Conservation (phyloP, 176 grass and related monocot species). For the Carex scoparia region DNA sequence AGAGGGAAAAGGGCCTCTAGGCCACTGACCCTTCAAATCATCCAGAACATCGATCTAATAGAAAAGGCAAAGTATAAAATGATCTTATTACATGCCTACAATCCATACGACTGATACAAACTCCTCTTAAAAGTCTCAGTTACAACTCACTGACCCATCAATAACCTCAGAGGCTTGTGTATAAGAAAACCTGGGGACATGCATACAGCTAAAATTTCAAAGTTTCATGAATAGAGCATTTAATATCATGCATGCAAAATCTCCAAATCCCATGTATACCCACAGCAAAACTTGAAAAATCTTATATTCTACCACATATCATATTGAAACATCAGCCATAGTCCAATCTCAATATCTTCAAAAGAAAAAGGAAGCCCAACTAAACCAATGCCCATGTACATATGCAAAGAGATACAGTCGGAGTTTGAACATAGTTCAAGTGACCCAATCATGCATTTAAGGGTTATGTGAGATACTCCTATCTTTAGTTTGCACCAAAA, state of each 20-base stretch:
- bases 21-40: neutral
- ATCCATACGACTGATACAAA: neutral
- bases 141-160: neutral
- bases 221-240: neutral
- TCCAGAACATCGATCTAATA: neutral
- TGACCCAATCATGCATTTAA: neutral
- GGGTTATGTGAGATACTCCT: neutral
- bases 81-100: neutral
- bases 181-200: neutral
- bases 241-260: neutral
- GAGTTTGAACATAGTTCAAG: neutral
- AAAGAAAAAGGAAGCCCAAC: neutral
- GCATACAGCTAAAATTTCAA: neutral
- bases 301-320: neutral
- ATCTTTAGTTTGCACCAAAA: neutral
- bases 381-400: neutral
- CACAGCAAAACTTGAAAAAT: neutral
- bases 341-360: neutral
- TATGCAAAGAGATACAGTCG: neutral
- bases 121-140: neutral
- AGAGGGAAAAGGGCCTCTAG: neutral
- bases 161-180: neutral
- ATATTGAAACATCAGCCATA: neutral
- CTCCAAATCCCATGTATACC: neutral
- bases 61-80: neutral